A percentile compares a stretch with the other conserved stretches of the same genome.
Conservation (phyloP, 257 asterid species). For the Asclepias syriaca region DNA sequence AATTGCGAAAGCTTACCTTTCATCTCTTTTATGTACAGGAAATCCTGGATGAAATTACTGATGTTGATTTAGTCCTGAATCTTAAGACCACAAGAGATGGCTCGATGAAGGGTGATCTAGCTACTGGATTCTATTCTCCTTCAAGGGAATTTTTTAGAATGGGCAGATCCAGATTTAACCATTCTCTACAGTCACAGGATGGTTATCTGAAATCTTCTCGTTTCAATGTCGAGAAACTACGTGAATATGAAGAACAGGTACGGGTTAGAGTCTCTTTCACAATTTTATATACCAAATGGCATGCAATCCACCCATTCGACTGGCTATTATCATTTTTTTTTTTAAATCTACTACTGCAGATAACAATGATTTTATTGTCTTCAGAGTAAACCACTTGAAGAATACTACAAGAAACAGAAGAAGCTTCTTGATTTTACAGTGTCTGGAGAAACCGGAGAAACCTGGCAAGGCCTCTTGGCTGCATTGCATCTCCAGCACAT, state of each 20-base stretch:
- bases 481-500: slow-evolving; percentile 78
- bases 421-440: slow-evolving; percentile 77
- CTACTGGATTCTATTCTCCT: slow-evolving; percentile 38
- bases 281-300: not conserved
- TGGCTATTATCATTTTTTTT: not conserved
- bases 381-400: slow-evolving; percentile 77
- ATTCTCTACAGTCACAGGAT: slow-evolving; percentile 26
- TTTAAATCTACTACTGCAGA: not conserved
- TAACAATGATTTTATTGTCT: slow-evolving; percentile 4
- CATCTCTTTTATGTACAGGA: slow-evolving; percentile 43
- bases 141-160: slow-evolving; percentile 36
- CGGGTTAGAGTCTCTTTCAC: not conserved
- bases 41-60: slow-evolving; percentile 69
- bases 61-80: slow-evolving; percentile 79
- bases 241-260: slow-evolving; percentile 62
- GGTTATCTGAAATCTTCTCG: slow-evolving; percentile 31
- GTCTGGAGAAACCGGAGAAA: slow-evolving; percentile 60
- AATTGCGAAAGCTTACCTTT: not conserved
- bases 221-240: slow-evolving; percentile 42
- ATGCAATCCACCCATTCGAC: not conserved
- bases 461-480: slow-evolving; percentile 88
- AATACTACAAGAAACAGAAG: slow-evolving; percentile 70
- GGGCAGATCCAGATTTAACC: slow-evolving; percentile 42
- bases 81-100: slow-evolving; percentile 51
- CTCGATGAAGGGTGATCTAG: slow-evolving; percentile 30